These are phyloP conservation scores for Nemania abortiva DNA, from an alignment of 2,329 filamentous ascomycete genomes.

Conservation along the genomic window DNA sequence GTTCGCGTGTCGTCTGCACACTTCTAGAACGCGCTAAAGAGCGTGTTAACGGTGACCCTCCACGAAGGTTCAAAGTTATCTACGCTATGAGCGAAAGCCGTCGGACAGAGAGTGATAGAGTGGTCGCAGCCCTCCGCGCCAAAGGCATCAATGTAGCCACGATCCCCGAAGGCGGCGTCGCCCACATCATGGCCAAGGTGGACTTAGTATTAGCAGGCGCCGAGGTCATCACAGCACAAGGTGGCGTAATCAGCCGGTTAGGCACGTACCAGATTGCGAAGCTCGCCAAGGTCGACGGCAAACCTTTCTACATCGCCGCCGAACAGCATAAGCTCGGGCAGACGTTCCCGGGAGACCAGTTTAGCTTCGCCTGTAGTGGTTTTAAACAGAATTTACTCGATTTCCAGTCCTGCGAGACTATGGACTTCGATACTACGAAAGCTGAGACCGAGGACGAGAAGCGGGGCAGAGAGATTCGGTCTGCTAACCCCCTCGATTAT, in stretches of 20 bases:
- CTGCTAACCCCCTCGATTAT: constrained; percentile 37
- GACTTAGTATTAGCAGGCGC: constrained; percentile 75
- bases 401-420: constrained; percentile 41
- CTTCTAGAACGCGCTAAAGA: constrained; percentile 81
- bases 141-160: constrained; percentile 86
- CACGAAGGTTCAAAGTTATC: constrained; percentile 79
- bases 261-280: constrained; percentile 88
- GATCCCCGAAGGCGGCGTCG: constrained; percentile 80
- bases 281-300: constrained; percentile 74
- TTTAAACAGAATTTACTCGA: constrained; percentile 54
- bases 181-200: constrained; percentile 81
- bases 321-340: constrained; percentile 98
- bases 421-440: neutral
- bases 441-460: constrained; percentile 32
- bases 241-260: constrained; percentile 89
- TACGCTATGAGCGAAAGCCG: constrained; percentile 74
- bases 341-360: constrained; percentile 83
- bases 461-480: constrained; percentile 29
- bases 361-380: constrained; percentile 55
- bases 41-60: constrained; percentile 66
- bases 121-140: constrained; percentile 77
- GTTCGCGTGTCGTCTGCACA: constrained; percentile 84
- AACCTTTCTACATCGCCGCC: constrained; percentile 86
- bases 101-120: constrained; percentile 72
- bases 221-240: constrained; percentile 94